These are phyloP conservation scores for Selaginella moellendorffii DNA, from an alignment of 75 land plant species.

Conservation along the genomic window DNA sequence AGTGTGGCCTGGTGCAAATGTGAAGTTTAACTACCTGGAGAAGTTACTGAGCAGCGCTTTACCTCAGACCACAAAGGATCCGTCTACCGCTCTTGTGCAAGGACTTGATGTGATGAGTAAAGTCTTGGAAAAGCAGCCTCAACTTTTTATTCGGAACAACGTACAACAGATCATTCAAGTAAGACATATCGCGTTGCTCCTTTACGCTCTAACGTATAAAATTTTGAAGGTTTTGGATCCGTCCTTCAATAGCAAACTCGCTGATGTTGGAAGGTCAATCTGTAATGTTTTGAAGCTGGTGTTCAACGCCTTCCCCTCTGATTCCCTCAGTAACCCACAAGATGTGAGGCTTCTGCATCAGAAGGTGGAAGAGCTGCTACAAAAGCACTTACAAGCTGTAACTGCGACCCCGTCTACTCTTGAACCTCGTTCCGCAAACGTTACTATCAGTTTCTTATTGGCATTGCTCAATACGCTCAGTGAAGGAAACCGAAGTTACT, in stretches of 20 bases:
- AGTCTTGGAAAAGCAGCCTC: slow-evolving; percentile 95
- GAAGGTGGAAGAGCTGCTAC: slow-evolving; percentile 88
- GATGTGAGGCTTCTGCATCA: slow-evolving; percentile 36
- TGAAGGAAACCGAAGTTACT: slow-evolving; percentile 48
- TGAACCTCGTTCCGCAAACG: slow-evolving; percentile 46
- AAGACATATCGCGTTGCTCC: slow-evolving; percentile 8
- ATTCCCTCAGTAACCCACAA: slow-evolving; percentile 50
- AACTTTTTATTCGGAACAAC: slow-evolving; percentile 87
- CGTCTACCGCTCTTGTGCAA: slow-evolving; percentile 89
- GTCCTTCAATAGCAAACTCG: slow-evolving; percentile 74
- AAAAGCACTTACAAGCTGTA: slow-evolving; percentile 70
- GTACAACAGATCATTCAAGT: slow-evolving; percentile 93
- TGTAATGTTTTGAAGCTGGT: slow-evolving; percentile 92
- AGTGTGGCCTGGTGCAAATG: slow-evolving; percentile 98
- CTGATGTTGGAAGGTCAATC: slow-evolving; percentile 89
- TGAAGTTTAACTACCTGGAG: slow-evolving; percentile 92
- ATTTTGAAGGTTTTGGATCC: slow-evolving; percentile 84
- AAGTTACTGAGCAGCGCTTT: slow-evolving; percentile 62
- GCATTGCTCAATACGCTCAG: slow-evolving; percentile 58
- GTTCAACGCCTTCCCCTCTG: slow-evolving; percentile 82
- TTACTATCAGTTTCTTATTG: slow-evolving; percentile 72
- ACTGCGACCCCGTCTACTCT: slow-evolving; percentile 38
- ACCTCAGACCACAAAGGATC: slow-evolving; percentile 86
- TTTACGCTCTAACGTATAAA: not conserved
- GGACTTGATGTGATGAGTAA: slow-evolving; percentile 99